Evolutionary conservation across 768 basidiomycete genomes (phyloP).

Genomic region (Boletus rubropictus): DNA sequence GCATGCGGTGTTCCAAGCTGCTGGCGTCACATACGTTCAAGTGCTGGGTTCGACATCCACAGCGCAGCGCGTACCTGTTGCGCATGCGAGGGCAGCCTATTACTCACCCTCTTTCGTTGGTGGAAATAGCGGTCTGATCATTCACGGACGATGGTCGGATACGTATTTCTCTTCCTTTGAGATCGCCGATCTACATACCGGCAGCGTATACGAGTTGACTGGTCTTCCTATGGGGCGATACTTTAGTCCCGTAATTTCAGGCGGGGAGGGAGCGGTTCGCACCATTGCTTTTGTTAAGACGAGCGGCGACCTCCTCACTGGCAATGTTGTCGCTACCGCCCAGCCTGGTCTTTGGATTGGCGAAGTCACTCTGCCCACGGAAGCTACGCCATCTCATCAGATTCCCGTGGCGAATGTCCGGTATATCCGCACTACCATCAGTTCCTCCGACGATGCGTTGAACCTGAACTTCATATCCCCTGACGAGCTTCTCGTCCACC

Average conservation of each 20-base stretch:
- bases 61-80: constrained; percentile 42
- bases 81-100: constrained; percentile 45
- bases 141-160: constrained; percentile 70
- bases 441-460: constrained; percentile 34
- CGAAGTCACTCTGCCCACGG: constrained; percentile 47
- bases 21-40: constrained; percentile 38
- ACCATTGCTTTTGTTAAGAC: constrained; percentile 61
- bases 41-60: constrained; percentile 21
- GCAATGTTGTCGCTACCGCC: constrained; percentile 60
- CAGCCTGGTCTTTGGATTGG: constrained; percentile 60
- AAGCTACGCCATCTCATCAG: constrained; percentile 13
- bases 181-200: constrained; percentile 47
- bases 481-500: constrained; percentile 56
- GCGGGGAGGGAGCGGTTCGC: constrained; percentile 35
- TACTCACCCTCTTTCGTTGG: constrained; percentile 59
- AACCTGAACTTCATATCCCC: constrained; percentile 55
- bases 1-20: constrained; percentile 61
- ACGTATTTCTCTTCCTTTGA: constrained; percentile 58
- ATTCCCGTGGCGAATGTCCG: constrained; percentile 44
- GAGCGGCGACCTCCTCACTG: constrained; percentile 53
- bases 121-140: constrained; percentile 39
- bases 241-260: constrained; percentile 52
- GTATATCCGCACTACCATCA: constrained; percentile 49
- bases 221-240: constrained; percentile 64
- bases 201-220: constrained; percentile 41